These are phyloP conservation scores for Cicer cuneatum DNA, from an alignment of 306 rosid species.

Conservation along the genomic window DNA sequence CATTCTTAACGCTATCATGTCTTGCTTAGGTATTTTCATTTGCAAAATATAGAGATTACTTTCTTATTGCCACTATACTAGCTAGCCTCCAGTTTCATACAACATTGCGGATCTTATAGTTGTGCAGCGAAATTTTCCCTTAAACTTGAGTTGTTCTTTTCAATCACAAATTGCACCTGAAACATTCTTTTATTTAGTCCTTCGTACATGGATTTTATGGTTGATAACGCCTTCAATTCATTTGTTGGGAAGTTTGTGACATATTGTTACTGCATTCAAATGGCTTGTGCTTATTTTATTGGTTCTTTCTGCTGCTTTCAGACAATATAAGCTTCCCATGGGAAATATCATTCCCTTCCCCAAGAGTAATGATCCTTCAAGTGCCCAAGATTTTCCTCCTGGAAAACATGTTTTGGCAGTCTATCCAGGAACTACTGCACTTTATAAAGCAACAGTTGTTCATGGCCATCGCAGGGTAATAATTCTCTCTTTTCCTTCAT, in stretches of 20 bases:
- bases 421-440: constrained; percentile 98
- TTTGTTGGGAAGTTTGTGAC: constrained; percentile 22
- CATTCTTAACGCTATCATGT: not conserved
- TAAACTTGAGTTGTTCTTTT: not conserved
- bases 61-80: not conserved
- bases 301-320: constrained; percentile 47
- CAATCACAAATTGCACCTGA: not conserved
- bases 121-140: not conserved
- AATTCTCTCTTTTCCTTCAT: constrained; percentile 38
- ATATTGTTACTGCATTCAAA: constrained; percentile 2
- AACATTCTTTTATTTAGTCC: not conserved
- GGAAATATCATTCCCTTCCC: constrained; percentile 90
- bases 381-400: constrained; percentile 69
- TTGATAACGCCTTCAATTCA: not conserved
- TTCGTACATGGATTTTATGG: not conserved
- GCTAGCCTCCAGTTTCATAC: not conserved
- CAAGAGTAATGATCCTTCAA: constrained; percentile 80
- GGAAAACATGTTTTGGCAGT: constrained; percentile 95
- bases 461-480: constrained; percentile 87
- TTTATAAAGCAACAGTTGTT: constrained; percentile 96
- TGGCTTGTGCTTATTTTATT: constrained; percentile 4
- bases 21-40: not conserved
- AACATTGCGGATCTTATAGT: constrained; percentile 5
- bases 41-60: not conserved
- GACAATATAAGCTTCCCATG: constrained; percentile 90